These are phyloP conservation scores for Ganoderma resinaceum DNA, from an alignment of 1,284 basidiomycete species.

Conservation along the genomic window DNA sequence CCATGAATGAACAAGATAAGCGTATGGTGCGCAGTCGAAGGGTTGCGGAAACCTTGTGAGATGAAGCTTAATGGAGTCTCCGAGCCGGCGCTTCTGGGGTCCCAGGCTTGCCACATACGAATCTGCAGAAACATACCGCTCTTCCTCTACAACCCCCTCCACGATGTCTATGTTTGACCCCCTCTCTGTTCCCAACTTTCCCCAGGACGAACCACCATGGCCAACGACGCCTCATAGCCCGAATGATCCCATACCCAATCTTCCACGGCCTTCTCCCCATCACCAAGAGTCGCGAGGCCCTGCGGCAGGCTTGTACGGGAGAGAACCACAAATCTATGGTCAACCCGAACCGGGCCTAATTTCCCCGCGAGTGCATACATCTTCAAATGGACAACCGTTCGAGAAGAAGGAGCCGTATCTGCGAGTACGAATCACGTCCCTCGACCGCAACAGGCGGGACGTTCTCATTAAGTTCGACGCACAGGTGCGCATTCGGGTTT, in stretches of 20 bases:
- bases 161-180: conserved; percentile 48
- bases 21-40: background rate
- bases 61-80: background rate
- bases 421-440: conserved; percentile 84
- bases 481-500: conserved; percentile 63
- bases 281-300: conserved; percentile 29
- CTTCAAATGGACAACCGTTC: conserved; percentile 70
- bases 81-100: background rate
- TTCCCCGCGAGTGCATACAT: conserved; percentile 69
- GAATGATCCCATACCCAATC: conserved; percentile 48
- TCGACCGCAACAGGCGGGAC: conserved; percentile 94
- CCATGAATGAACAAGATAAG: background rate
- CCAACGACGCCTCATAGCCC: conserved; percentile 51
- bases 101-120: background rate
- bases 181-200: conserved; percentile 42
- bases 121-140: conserved; percentile 2
- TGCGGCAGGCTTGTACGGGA: conserved; percentile 66
- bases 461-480: conserved; percentile 92
- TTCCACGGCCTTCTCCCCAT: conserved; percentile 42
- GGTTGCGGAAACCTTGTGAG: background rate
- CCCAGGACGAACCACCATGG: conserved; percentile 48
- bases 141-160: conserved; percentile 8
- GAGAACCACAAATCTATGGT: conserved; percentile 83
- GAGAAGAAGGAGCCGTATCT: conserved; percentile 85
- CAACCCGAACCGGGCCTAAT: conserved; percentile 82